Evolutionary conservation across 495 filamentous ascomycete genomes (phyloP).

Genomic region (Aspergillus olivimuriae): DNA sequence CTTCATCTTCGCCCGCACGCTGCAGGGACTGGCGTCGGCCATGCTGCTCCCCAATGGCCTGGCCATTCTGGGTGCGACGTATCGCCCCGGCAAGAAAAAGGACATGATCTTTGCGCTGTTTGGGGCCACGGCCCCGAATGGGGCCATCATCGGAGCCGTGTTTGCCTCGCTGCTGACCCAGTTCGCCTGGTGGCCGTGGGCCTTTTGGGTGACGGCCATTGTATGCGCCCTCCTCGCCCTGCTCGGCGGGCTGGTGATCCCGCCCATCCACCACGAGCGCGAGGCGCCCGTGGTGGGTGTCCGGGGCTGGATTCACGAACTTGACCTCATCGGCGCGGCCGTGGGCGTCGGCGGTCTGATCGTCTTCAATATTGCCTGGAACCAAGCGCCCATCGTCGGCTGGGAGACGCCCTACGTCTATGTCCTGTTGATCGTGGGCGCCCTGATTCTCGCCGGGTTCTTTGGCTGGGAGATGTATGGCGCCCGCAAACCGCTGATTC

Average conservation of each 20-base stretch:
- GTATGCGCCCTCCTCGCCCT: conserved; percentile 35
- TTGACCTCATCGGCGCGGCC: conserved; percentile 45
- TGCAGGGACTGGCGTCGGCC: conserved; percentile 49
- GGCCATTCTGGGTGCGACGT: conserved; percentile 39
- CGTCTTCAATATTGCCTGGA: conserved; percentile 56
- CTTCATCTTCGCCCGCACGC: conserved; percentile 39
- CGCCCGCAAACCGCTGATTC: conserved; percentile 47
- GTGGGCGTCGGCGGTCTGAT: conserved; percentile 51
- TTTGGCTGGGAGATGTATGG: conserved; percentile 48
- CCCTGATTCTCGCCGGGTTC: conserved; percentile 35
- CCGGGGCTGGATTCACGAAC: too few relatives aligned
- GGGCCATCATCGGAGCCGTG: conserved; percentile 44
- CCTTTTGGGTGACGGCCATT: conserved; percentile 51
- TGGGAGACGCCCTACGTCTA: conserved; percentile 51
- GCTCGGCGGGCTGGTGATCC: conserved; percentile 38
- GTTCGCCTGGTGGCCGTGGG: conserved; percentile 56
- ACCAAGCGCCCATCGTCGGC: conserved; percentile 52
- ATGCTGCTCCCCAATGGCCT: conserved; percentile 45
- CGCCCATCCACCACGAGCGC: too few relatives aligned
- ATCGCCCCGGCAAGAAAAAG: conserved; percentile 44
- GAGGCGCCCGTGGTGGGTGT: too few relatives aligned
- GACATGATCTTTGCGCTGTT: conserved; percentile 57
- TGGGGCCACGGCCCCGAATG: conserved; percentile 52
- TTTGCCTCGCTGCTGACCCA: conserved; percentile 47
- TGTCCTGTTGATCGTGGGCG: conserved; percentile 46